Evolutionary conservation across 2,329 filamentous ascomycete species (phyloP).

Genomic region (Cladorrhinum sp.): DNA sequence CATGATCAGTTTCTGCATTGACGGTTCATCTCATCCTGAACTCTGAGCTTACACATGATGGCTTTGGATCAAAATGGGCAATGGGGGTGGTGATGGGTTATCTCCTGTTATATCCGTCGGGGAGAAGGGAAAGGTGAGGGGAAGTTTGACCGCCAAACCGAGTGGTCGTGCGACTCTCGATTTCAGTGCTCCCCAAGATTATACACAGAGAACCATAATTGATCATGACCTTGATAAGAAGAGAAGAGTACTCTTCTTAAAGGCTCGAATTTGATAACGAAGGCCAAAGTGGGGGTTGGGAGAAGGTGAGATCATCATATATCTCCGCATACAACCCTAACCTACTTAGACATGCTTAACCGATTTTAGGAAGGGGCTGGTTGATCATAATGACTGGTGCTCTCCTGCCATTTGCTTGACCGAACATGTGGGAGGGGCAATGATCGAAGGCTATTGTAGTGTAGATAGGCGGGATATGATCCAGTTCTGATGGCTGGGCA

Average conservation of each 20-base stretch:
- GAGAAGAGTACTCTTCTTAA: no score
- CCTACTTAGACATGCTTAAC: background rate
- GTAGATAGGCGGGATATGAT: background rate
- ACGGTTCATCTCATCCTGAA: background rate
- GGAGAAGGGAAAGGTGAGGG: background rate
- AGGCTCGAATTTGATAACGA: no score
- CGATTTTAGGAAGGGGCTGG: background rate
- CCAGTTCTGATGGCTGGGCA: background rate
- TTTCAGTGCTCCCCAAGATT: no score
- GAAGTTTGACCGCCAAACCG: background rate
- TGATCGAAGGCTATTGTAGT: no score
- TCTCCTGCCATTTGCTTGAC: background rate
- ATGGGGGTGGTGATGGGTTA: background rate
- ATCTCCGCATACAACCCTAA: background rate
- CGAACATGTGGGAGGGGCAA: background rate
- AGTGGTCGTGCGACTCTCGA: no score
- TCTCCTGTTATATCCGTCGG: background rate
- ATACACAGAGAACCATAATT: background rate
- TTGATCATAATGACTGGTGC: background rate
- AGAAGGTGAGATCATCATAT: background rate
- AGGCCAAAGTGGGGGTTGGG: no score
- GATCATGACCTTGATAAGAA: background rate
- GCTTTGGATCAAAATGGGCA: background rate
- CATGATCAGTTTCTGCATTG: background rate
- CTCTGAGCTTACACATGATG: background rate